These are phyloP conservation scores for Paspalum notatum DNA, from an alignment of 176 grass and related monocot species.

Conservation along the genomic window DNA sequence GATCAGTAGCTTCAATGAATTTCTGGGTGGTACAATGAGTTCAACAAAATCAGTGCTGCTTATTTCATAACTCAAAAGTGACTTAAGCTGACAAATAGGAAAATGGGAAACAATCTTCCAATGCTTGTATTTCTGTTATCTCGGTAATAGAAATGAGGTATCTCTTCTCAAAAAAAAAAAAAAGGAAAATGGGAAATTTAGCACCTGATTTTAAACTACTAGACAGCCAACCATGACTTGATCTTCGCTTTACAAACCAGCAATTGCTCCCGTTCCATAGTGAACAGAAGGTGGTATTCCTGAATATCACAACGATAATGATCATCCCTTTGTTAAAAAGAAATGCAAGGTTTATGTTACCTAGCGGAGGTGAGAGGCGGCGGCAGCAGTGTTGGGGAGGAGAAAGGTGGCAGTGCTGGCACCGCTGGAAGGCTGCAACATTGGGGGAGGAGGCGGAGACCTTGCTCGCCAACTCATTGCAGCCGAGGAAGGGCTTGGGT, in stretches of 20 bases:
- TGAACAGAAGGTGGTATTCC: constrained; percentile 79
- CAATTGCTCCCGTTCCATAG: constrained; percentile 75
- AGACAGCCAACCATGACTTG: constrained; percentile 67
- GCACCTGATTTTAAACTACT: constrained; percentile 77
- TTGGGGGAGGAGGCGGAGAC: too few relatives aligned
- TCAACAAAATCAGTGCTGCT: constrained; percentile 11
- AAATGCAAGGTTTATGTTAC: constrained; percentile 5
- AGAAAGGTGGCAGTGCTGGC: too few relatives aligned
- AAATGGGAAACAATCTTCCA: too few relatives aligned
- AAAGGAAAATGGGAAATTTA: constrained; percentile 9
- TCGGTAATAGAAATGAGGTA: too few relatives aligned
- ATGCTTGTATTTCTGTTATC: too few relatives aligned
- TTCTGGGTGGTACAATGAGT: constrained; percentile 61
- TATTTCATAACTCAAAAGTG: background rate
- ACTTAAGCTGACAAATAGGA: background rate
- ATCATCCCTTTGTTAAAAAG: too few relatives aligned
- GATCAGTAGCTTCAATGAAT: constrained; percentile 88
- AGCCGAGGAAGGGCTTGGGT: too few relatives aligned
- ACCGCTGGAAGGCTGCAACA: too few relatives aligned
- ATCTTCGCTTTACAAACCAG: constrained; percentile 82
- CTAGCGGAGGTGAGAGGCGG: too few relatives aligned
- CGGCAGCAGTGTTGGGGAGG: too few relatives aligned
- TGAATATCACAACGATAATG: background rate
- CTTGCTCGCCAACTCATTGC: too few relatives aligned
- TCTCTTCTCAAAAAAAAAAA: too few relatives aligned